Conservation (phyloP, 768 basidiomycete species). For the Crepidotus variabilis region DNA sequence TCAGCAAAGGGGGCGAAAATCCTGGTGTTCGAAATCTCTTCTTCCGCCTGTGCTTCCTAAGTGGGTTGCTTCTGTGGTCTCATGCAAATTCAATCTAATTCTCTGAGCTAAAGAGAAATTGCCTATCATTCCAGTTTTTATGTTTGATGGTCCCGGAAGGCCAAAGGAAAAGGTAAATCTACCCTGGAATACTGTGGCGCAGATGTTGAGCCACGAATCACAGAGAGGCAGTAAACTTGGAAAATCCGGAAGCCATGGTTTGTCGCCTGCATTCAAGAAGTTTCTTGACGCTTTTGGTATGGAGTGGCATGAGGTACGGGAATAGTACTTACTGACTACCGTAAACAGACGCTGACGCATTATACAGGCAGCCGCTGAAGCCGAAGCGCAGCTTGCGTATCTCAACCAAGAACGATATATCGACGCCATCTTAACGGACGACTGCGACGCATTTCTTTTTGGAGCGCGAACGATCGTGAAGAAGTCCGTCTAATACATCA, state of each 20-base stretch:
- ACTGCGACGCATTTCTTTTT: slow-evolving; percentile 20
- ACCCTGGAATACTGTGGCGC: not conserved
- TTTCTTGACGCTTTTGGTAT: slow-evolving; percentile 58
- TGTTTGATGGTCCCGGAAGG: slow-evolving; percentile 70
- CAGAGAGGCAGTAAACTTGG: slow-evolving; percentile 29
- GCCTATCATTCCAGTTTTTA: slow-evolving; percentile 66
- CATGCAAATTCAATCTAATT: not conserved
- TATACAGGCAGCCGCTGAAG: slow-evolving; percentile 16
- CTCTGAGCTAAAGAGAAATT: slow-evolving; percentile 14
- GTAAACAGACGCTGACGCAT: no score
- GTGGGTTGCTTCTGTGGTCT: slow-evolving; percentile 27
- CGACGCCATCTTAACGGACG: slow-evolving; percentile 19
- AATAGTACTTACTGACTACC: not conserved
- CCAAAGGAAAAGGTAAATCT: slow-evolving; percentile 59
- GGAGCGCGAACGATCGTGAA: slow-evolving; percentile 15
- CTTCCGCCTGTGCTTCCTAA: slow-evolving; percentile 54
- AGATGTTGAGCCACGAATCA: not conserved
- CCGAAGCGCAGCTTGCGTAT: slow-evolving; percentile 20
- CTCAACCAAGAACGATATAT: slow-evolving; percentile 16
- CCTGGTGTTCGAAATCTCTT: slow-evolving; percentile 68
- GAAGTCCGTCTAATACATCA: slow-evolving; percentile 26
- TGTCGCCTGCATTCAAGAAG: slow-evolving; percentile 44
- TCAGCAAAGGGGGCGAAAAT: slow-evolving; percentile 64
- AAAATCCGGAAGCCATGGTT: slow-evolving; percentile 43
- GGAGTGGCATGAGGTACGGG: slow-evolving; percentile 48